Conservation (phyloP, 768 basidiomycete genomes). For the Mycena floridula region DNA sequence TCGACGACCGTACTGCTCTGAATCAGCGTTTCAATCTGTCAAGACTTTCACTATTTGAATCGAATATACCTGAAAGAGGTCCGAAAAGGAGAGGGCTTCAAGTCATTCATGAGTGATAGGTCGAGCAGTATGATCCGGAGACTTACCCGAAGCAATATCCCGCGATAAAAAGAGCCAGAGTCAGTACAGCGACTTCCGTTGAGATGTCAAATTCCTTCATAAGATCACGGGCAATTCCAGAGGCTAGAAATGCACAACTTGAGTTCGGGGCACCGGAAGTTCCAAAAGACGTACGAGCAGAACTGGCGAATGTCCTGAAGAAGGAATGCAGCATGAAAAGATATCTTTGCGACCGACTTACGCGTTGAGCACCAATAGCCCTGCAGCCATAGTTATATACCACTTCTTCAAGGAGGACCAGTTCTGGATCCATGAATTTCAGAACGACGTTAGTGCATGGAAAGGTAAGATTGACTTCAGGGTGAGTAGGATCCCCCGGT, state of each 20-base stretch:
- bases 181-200: constrained; percentile 44
- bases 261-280: not conserved
- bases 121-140: not conserved
- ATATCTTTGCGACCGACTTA: constrained; percentile 18
- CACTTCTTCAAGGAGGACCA: constrained; percentile 41
- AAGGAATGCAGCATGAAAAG: not conserved
- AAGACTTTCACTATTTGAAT: too few relatives aligned
- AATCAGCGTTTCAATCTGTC: too few relatives aligned
- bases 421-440: constrained; percentile 29
- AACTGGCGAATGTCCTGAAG: constrained; percentile 55
- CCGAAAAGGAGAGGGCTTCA: constrained; percentile 49
- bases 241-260: constrained; percentile 21
- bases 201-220: constrained; percentile 43
- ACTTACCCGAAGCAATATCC: constrained; percentile 57
- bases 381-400: constrained; percentile 45
- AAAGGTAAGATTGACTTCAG: constrained; percentile 28
- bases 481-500: constrained; percentile 36
- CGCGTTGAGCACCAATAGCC: constrained; percentile 51
- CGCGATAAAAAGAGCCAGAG: constrained; percentile 58
- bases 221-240: constrained; percentile 39
- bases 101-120: not conserved
- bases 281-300: constrained; percentile 33
- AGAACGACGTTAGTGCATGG: constrained; percentile 1
- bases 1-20: constrained; percentile 52
- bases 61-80: too few relatives aligned